Evolutionary conservation across 768 basidiomycete species (phyloP).

Genomic region (Calocera cornea): DNA sequence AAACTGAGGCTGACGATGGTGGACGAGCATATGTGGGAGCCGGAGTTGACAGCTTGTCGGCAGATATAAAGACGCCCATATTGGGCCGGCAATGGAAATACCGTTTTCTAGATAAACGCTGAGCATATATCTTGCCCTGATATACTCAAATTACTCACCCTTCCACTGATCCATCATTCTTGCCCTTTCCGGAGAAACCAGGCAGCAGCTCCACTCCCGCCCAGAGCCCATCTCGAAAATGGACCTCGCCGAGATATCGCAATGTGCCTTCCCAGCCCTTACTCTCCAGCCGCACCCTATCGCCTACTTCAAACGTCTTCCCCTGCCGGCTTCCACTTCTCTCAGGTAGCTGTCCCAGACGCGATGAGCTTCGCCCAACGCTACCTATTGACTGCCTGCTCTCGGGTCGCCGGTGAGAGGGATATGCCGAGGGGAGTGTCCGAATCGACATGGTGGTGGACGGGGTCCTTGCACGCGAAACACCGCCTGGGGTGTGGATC

Average conservation of each 20-base stretch:
- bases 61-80: slow-evolving; percentile 84
- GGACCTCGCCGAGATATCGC: slow-evolving; percentile 69
- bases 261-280: slow-evolving; percentile 78
- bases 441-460: background rate
- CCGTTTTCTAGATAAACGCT: slow-evolving; percentile 36
- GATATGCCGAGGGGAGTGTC: background rate
- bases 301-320: slow-evolving; percentile 43
- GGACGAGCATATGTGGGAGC: slow-evolving; percentile 51
- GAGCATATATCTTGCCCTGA: background rate
- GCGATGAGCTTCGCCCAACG: slow-evolving; percentile 34
- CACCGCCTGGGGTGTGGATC: background rate
- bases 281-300: slow-evolving; percentile 74
- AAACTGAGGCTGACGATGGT: slow-evolving; percentile 60
- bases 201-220: slow-evolving; percentile 83
- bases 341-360: slow-evolving; percentile 22
- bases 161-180: slow-evolving; percentile 81
- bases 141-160: slow-evolving; percentile 60
- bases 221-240: slow-evolving; percentile 81
- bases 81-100: slow-evolving; percentile 77
- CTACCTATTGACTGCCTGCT: slow-evolving; percentile 53
- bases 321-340: slow-evolving; percentile 27
- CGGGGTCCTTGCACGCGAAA: background rate
- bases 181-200: slow-evolving; percentile 80
- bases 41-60: slow-evolving; percentile 64
- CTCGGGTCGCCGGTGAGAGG: slow-evolving; percentile 31